A percentile compares a stretch with the other conserved stretches of the same genome.
Conservation (phyloP, 2,329 filamentous ascomycete genomes). For the Fusarium mangiferae region DNA sequence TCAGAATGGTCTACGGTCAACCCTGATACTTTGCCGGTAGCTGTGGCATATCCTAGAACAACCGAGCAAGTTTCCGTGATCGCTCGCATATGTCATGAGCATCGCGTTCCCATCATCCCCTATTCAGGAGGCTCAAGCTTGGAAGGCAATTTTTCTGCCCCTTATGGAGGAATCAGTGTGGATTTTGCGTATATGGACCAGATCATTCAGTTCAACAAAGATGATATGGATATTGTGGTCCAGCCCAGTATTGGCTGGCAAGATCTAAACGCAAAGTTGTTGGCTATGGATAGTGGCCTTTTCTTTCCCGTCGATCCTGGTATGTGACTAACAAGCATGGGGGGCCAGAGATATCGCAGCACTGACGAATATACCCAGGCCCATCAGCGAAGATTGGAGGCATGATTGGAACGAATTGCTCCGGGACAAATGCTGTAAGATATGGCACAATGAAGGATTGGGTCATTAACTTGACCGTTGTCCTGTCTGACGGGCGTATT, state of each 20-base stretch:
- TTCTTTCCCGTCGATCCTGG: slow-evolving; percentile 94
- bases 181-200: slow-evolving; percentile 91
- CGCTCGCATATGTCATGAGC: slow-evolving; percentile 77
- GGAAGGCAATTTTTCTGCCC: slow-evolving; percentile 90
- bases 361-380: slow-evolving; percentile 48
- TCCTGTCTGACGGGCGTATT: slow-evolving; percentile 79
- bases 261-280: slow-evolving; percentile 78
- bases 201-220: slow-evolving; percentile 80
- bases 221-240: slow-evolving; percentile 92
- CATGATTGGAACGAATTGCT: slow-evolving; percentile 84
- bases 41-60: slow-evolving; percentile 70
- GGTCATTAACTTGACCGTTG: slow-evolving; percentile 85
- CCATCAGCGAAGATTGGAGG: slow-evolving; percentile 80
- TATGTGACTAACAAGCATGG: slow-evolving; percentile 35
- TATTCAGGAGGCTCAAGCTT: slow-evolving; percentile 88
- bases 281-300: slow-evolving; percentile 76
- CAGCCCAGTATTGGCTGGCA: slow-evolving; percentile 95
- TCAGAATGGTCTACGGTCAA: slow-evolving; percentile 74
- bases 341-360: not conserved
- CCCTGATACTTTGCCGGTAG: slow-evolving; percentile 68
- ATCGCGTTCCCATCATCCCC: slow-evolving; percentile 84
- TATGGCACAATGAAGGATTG: slow-evolving; percentile 92
- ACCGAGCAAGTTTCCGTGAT: slow-evolving; percentile 70
- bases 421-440: slow-evolving; percentile 81
- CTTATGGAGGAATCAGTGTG: slow-evolving; percentile 86